These are phyloP conservation scores for Fraxinus baroniana DNA, from an alignment of 305 asterid genomes.

Conservation along the genomic window DNA sequence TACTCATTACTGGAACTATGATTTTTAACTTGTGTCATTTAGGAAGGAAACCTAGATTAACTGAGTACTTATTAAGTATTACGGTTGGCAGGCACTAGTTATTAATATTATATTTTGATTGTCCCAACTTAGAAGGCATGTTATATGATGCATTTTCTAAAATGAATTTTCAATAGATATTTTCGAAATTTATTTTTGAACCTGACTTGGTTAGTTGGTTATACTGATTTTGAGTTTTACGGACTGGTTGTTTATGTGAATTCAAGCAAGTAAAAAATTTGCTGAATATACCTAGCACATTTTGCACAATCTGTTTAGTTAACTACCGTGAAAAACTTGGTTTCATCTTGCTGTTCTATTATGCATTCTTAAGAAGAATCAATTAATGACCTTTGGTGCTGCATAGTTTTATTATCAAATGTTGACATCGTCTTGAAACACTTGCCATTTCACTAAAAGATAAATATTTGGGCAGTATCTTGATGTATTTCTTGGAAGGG, in stretches of 20 bases:
- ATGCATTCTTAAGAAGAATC: not conserved
- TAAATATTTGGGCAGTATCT: not conserved
- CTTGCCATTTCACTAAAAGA: not conserved
- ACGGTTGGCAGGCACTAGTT: not conserved
- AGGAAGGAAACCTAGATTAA: not conserved
- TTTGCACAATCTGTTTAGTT: not conserved
- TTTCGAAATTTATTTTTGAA: not conserved
- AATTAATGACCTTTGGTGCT: not conserved
- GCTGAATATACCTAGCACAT: not conserved
- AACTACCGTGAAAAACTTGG: not conserved
- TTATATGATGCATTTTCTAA: not conserved
- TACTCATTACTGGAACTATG: not conserved
- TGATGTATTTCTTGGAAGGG: not conserved
- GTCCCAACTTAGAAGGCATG: not conserved
- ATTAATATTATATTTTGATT: not conserved
- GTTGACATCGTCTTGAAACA: not conserved
- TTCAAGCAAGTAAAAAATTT: not conserved
- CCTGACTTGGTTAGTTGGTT: conserved; percentile 2
- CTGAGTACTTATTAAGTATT: conserved; percentile 5
- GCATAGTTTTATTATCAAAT: not conserved
- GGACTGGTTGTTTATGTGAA: not conserved
- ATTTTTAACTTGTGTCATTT: conserved; percentile 13
- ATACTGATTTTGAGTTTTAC: not conserved
- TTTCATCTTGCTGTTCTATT: not conserved
- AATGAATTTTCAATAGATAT: not conserved